Evolutionary conservation across 805 yeast genomes (phyloP), one percentile per base, ranked within the genome.

Genomic region (Vanderwaltozyma polyspora): DNA sequence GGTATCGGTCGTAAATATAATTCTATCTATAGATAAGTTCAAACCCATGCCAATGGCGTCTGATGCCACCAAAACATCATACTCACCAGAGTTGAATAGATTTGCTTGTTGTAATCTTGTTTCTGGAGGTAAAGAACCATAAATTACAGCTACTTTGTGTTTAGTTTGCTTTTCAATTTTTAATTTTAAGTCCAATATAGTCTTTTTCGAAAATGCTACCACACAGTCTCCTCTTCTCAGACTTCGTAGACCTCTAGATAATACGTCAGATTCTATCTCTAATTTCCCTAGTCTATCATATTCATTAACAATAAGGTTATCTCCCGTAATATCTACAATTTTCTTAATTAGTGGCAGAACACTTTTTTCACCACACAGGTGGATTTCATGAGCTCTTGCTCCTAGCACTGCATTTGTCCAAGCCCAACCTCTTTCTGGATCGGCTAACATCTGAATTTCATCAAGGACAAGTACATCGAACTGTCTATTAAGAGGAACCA

Each of bases 21-120:
- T 71, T 39, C 97, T 63, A 38, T 76, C 74, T 43, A 91, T 87
- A 18, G 82, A 78, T 48, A 91, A 64, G 51, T 91, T 91, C 35
- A 91, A 66, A 0, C 98, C 98, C 96, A 91, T 89, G 2, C 98
- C 98, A 41, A 91, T 76, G 0, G 98, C 98, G 62, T 91, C 97
- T 2, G 95, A 82, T 1, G 98, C 97, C 6, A 91, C 82, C 25
- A 91, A 63, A n/a, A 82, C 68, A 48, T 87, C 91, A 42, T 74
- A 79, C 24, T 70, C 69, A 2, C 94, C 89, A n/a, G 52, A 60
- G 51, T 91, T 91, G 57, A 91, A 91, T 31, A 71, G 64, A 19
- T 63, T 55, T 0, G 96, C 94, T 51, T 91, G 95, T 43, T 74
- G 74, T 3, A 85, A 74, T 44, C 99, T 70, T 0, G 89, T 84